Evolutionary conservation across 2,329 filamentous ascomycete genomes (phyloP).

Genomic region (Periconia digitata): DNA sequence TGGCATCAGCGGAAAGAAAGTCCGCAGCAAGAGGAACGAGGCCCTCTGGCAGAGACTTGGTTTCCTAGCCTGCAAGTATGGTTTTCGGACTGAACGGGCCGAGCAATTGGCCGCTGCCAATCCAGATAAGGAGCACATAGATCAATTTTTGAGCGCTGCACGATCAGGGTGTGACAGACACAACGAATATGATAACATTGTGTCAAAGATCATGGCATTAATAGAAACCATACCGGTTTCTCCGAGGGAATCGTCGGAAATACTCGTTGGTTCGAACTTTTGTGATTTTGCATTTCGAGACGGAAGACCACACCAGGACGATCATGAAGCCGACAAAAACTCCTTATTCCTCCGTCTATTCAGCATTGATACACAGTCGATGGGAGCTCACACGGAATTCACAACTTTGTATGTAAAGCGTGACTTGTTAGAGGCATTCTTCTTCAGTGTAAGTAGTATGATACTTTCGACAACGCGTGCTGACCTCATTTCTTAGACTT

Average conservation of each 20-base stretch:
- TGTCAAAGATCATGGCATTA: not conserved
- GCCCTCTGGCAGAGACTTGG: conserved; percentile 9
- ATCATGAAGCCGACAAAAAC: conserved; percentile 2
- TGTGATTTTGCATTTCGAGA: not conserved
- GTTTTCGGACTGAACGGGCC: conserved; percentile 8
- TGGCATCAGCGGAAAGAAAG: not conserved
- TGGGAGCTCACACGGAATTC: not conserved
- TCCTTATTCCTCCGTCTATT: conserved; percentile 1
- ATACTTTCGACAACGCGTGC: not conserved
- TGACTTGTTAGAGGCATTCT: conserved; percentile 1
- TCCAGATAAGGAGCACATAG: conserved; percentile 6
- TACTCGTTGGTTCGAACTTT: not conserved
- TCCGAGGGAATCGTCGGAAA: not conserved
- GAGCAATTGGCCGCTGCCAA: conserved; percentile 1
- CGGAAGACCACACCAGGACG: conserved; percentile 4
- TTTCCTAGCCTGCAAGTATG: conserved; percentile 7
- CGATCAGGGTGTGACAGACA: conserved; percentile 4
- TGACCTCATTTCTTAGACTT: no score
- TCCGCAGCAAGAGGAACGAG: conserved; percentile 4
- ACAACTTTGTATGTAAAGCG: conserved; percentile 1
- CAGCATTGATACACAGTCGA: not conserved
- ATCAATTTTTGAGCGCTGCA: conserved; percentile 2
- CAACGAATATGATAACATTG: not conserved
- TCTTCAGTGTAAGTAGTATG: not conserved
- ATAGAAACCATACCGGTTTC: not conserved